Percentiles rank a stretch among this genome's conserved stretches.
phyloP scores from a whole-genome alignment of 768 basidiomycete genomes.

The Termitomyces sp. region DNA sequence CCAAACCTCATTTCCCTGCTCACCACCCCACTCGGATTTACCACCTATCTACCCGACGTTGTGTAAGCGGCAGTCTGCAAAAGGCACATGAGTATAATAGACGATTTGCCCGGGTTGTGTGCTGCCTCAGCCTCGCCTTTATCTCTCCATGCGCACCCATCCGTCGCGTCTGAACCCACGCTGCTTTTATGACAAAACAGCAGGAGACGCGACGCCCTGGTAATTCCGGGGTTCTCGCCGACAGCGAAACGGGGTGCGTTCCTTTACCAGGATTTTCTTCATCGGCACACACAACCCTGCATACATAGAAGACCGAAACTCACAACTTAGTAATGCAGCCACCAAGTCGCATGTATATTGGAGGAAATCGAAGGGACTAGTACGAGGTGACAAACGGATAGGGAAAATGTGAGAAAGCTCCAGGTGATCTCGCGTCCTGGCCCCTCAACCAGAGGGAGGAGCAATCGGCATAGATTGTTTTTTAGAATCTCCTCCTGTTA shows the following conservation, averaged over 20 bases:
- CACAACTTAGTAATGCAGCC: slow-evolving; percentile 1
- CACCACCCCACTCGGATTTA: background rate
- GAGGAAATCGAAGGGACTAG: slow-evolving; percentile 1
- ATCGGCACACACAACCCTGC: slow-evolving; percentile 33
- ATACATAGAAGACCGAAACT: slow-evolving; percentile 15
- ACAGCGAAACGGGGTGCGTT: slow-evolving; percentile 57
- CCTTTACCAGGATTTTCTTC: slow-evolving; percentile 91
- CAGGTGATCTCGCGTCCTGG: slow-evolving; percentile 92
- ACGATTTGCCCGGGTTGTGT: background rate
- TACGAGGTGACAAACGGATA: slow-evolving; percentile 11
- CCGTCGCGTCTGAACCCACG: slow-evolving; percentile 27
- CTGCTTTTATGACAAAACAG: slow-evolving; percentile 8
- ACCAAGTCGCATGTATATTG: slow-evolving; percentile 7
- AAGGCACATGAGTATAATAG: slow-evolving; percentile 1
- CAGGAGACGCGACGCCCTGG: slow-evolving; percentile 23
- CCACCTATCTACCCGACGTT: background rate
- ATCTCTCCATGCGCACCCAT: slow-evolving; percentile 70
- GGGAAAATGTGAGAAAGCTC: slow-evolving; percentile 58
- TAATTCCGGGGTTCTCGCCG: slow-evolving; percentile 26
- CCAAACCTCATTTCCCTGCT: background rate
- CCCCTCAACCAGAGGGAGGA: slow-evolving; percentile 88
- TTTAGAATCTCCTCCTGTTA: slow-evolving; percentile 49
- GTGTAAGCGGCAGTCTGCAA: background rate
- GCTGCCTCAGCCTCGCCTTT: slow-evolving; percentile 86
- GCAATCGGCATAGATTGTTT: slow-evolving; percentile 93